Conservation (phyloP, 768 basidiomycete genomes). For the Panaeolus papilionaceus region DNA sequence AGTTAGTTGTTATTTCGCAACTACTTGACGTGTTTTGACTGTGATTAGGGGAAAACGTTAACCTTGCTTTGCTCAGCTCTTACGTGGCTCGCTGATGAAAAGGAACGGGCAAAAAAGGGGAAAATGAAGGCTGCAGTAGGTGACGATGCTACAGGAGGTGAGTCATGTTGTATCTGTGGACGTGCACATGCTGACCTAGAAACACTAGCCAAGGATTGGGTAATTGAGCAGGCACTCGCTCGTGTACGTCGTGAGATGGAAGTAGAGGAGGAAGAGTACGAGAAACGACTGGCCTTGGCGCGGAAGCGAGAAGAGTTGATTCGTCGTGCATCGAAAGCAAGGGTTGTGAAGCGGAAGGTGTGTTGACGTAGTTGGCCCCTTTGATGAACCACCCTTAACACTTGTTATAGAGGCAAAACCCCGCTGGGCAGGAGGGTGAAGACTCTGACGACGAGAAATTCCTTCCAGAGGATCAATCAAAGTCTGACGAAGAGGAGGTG, state of each 20-base stretch:
- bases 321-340: conserved; percentile 57
- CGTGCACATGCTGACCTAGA: conserved; percentile 6
- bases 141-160: conserved; percentile 37
- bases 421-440: conserved; percentile 24
- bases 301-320: conserved; percentile 66
- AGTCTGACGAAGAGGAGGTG: conserved; percentile 39
- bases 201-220: conserved; percentile 71
- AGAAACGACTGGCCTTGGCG: conserved; percentile 62
- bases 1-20: conserved; percentile 44
- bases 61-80: conserved; percentile 79
- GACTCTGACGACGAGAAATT: conserved; percentile 69
- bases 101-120: conserved; percentile 71
- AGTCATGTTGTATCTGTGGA: conserved; percentile 19
- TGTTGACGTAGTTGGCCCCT: background rate
- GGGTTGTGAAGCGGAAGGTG: conserved; percentile 68
- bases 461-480: conserved; percentile 66
- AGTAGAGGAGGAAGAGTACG: conserved; percentile 67
- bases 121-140: conserved; percentile 51
- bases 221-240: conserved; percentile 72
- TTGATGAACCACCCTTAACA: background rate
- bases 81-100: conserved; percentile 77
- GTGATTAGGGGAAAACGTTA: conserved; percentile 80
- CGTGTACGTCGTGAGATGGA: conserved; percentile 72
- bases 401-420: conserved; percentile 22
- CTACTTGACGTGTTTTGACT: background rate